These are phyloP conservation scores for Apiotrichum gracile DNA, from an alignment of 1,284 basidiomycete species.

Conservation along the genomic window DNA sequence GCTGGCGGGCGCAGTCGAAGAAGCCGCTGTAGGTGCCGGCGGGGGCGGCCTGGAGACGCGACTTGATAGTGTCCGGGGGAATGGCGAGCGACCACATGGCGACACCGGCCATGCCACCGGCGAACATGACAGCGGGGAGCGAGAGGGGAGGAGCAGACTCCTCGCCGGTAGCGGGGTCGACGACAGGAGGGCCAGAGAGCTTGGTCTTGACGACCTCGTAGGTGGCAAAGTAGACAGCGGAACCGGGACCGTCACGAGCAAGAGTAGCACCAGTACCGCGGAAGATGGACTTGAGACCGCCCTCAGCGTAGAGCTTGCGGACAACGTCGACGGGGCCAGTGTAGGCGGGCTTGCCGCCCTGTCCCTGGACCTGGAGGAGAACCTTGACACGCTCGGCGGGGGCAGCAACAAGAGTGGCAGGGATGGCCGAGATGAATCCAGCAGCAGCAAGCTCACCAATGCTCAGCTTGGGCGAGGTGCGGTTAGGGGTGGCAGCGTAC, in stretches of 20 bases:
- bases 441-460: constrained; percentile 81
- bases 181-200: constrained; percentile 49
- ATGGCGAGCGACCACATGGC: constrained; percentile 97
- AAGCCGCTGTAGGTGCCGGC: constrained; percentile 92
- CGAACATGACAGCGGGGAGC: constrained; percentile 78
- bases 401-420: constrained; percentile 84
- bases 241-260: constrained; percentile 90
- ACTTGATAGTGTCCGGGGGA: constrained; percentile 94
- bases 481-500: constrained; percentile 52
- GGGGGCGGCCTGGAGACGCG: constrained; percentile 92
- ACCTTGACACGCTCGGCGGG: constrained; percentile 98
- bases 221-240: constrained; percentile 94
- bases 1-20: constrained; percentile 86
- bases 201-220: constrained; percentile 91
- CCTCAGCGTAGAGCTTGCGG: constrained; percentile 86
- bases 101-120: constrained; percentile 91
- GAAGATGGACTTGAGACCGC: constrained; percentile 86
- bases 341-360: constrained; percentile 71
- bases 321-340: constrained; percentile 90
- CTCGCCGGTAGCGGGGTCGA: constrained; percentile 47
- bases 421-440: constrained; percentile 90
- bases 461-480: constrained; percentile 55
- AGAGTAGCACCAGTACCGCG: constrained; percentile 89
- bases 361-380: constrained; percentile 88
- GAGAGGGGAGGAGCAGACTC: constrained; percentile 75